A percentile compares a stretch with the other conserved stretches of the same genome.
Evolutionary conservation across 495 filamentous ascomycete species (phyloP).

Genomic region (Annulohypoxylon nitens): DNA sequence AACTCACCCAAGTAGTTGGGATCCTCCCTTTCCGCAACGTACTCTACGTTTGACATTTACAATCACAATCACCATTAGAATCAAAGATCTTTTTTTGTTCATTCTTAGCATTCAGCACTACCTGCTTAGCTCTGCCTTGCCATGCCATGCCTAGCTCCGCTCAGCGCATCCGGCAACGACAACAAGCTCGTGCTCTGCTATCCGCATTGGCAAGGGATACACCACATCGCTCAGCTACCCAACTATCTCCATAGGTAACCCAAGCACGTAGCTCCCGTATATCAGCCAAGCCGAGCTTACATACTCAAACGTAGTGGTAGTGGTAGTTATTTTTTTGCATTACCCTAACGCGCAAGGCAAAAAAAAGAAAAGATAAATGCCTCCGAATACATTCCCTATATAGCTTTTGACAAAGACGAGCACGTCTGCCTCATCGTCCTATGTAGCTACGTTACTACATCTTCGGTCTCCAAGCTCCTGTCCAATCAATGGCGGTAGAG

Average conservation of each 20-base stretch:
- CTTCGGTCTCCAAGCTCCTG: slow-evolving; percentile 38
- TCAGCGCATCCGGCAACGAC: neutral
- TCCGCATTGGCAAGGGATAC: slow-evolving; percentile 9
- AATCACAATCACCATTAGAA: slow-evolving; percentile 11
- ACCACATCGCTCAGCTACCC: neutral
- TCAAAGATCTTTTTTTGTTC: slow-evolving; percentile 9
- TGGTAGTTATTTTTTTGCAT: slow-evolving; percentile 1
- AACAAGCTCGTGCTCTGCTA: neutral
- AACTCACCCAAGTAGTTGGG: neutral
- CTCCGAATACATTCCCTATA: slow-evolving; percentile 24
- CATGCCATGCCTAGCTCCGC: neutral
- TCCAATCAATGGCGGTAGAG: slow-evolving; percentile 47
- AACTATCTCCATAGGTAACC: slow-evolving; percentile 2
- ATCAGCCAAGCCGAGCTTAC: slow-evolving; percentile 22
- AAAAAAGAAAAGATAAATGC: neutral
- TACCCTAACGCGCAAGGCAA: slow-evolving; percentile 23
- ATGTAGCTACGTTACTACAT: slow-evolving; percentile 2
- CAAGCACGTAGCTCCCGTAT: slow-evolving; percentile 18
- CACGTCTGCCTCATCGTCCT: neutral
- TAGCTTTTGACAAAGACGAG: slow-evolving; percentile 11
- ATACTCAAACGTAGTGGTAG: neutral
- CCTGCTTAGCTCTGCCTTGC: neutral
- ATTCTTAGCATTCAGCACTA: slow-evolving; percentile 25
- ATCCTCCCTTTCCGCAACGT: neutral
- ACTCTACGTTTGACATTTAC: neutral